Conservation (phyloP, 805 yeast species). For the Sugiyamaella americana region DNA sequence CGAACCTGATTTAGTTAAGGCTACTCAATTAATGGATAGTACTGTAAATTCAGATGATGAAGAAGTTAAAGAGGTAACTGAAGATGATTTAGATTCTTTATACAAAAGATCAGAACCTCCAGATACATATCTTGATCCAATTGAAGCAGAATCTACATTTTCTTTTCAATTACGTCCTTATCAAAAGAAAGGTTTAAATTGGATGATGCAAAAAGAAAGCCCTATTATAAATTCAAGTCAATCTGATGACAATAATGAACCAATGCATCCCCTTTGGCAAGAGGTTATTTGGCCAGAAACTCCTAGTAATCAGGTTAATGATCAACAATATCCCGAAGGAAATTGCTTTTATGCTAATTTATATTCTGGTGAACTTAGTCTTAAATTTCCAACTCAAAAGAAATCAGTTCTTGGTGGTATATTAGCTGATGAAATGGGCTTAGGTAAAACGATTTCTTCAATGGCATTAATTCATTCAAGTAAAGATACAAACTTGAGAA, state of each 20-base stretch:
- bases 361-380: conserved; percentile 72
- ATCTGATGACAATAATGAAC: conserved; percentile 35
- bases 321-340: conserved; percentile 26
- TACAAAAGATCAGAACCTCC: conserved; percentile 67
- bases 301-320: conserved; percentile 1
- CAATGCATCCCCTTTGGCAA: conserved; percentile 82
- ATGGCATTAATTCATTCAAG: conserved; percentile 65
- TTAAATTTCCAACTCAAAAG: conserved; percentile 58
- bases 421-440: conserved; percentile 94
- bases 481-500: conserved; percentile 41
- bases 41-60: conserved; percentile 30
- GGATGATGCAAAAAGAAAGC: conserved; percentile 78
- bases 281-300: conserved; percentile 63
- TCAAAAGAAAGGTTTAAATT: conserved; percentile 77
- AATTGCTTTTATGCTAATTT: conserved; percentile 63
- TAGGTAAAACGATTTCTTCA: conserved; percentile 87
- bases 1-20: neutral
- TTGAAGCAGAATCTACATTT: conserved; percentile 54
- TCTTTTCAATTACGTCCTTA: conserved; percentile 59
- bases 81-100: conserved; percentile 70
- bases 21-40: neutral
- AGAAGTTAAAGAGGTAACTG: conserved; percentile 41
- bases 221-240: conserved; percentile 8
- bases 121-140: conserved; percentile 54
- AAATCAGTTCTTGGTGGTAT: conserved; percentile 73